phyloP scores from a whole-genome alignment of 768 basidiomycete species.

The Botryobasidium botryosum region DNA sequence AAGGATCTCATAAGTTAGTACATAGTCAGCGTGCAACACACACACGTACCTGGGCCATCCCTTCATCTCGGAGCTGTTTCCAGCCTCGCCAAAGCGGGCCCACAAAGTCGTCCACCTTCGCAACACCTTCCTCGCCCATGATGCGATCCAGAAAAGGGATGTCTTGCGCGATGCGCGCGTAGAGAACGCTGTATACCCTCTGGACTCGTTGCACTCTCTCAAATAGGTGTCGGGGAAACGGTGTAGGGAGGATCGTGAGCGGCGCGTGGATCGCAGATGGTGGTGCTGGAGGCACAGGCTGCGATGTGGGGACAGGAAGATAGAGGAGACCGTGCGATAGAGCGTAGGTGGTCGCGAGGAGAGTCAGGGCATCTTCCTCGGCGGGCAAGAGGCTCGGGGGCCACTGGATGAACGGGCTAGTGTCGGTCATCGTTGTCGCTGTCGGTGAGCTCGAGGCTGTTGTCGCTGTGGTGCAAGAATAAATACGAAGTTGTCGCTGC shows the following conservation, averaged over 20 bases:
- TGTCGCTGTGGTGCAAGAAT: too few relatives aligned
- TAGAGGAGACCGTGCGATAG: conserved; percentile 75
- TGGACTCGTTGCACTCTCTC: conserved; percentile 49
- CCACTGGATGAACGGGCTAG: too few relatives aligned
- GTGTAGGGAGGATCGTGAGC: conserved; percentile 71
- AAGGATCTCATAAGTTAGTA: neutral
- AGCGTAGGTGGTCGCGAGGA: conserved; percentile 64
- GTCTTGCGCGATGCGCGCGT: conserved; percentile 69
- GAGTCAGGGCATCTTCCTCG: conserved; percentile 42
- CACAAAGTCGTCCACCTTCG: conserved; percentile 73
- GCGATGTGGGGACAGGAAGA: conserved; percentile 35
- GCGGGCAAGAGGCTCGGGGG: conserved; percentile 47
- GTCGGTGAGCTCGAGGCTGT: too few relatives aligned
- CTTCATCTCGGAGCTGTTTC: conserved; percentile 55
- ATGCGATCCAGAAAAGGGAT: conserved; percentile 62
- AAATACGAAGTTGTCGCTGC: too few relatives aligned
- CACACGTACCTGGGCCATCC: conserved; percentile 31
- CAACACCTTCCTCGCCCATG: conserved; percentile 72
- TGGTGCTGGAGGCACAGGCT: conserved; percentile 29
- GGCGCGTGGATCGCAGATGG: conserved; percentile 80
- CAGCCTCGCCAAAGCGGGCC: conserved; percentile 75
- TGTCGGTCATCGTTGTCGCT: too few relatives aligned
- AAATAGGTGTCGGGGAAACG: conserved; percentile 63
- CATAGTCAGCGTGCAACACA: neutral
- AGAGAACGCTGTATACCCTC: conserved; percentile 64